Evolutionary conservation across 2,329 filamentous ascomycete genomes (phyloP), one percentile per base, ranked within the genome.

Genomic region (Dothideomycetes sp.): DNA sequence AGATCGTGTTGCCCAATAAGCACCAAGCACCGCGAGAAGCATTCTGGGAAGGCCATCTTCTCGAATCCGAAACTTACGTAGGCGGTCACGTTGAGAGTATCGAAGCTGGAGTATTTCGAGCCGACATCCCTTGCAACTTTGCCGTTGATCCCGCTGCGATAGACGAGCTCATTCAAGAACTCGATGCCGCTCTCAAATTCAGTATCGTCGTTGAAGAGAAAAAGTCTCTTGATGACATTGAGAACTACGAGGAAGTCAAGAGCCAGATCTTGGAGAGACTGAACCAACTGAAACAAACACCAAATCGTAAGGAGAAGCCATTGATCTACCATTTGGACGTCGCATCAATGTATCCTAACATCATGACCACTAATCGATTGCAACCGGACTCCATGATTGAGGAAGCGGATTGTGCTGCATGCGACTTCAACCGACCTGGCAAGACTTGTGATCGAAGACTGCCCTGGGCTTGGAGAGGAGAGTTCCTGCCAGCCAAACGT

Each of bases 341-440:
- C 44, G 91, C 91, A 13, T 95, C 91, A 45, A 98, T 98, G 91
- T 98, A 98, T 59, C 91, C 91, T 8, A 98, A 98, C 62, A 98
- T 98, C 60, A 98, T 98, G 93, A 98, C 93, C 2, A 98, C 91
- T 1, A 98, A 98, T 61, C 83, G 91, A 60, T 64, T 98, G 33
- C 91, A 98, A 53, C 91, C 91, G 0, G 91, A 98, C 61, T 96
- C 91, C n/a, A 94, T 98, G 87, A 93, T 98, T 40, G 71, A 89
- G 33, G 93, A 98, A 59, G 85, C 88, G 0, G 86, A 94, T 53
- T 98, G 93, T 55, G 91, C 91, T 3, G 88, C 91, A 9, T 98
- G 93, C 62, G 93, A 98, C 60, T 98, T 98, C 70, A 98, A 98
- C 52, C 73, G 91, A 31, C 91, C 91, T 1, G 91, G 91, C 22